phyloP scores from a whole-genome alignment of 2,329 filamentous ascomycete genomes.

The Sarocladium oryzae region DNA sequence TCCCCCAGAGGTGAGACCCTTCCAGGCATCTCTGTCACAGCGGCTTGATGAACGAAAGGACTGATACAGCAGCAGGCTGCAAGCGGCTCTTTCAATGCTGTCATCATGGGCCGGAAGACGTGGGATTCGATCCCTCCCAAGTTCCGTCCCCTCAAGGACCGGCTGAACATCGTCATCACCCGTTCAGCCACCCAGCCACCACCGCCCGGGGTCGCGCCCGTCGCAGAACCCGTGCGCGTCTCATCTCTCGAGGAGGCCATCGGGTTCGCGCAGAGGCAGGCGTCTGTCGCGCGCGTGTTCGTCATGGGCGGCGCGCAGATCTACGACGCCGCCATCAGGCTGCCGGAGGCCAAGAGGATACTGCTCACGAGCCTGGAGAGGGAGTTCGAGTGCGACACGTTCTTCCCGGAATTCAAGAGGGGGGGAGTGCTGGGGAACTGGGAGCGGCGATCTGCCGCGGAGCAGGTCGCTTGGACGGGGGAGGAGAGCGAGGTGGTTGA shows the following conservation, averaged over 20 bases:
- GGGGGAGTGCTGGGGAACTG: constrained; percentile 37
- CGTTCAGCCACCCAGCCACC: constrained; percentile 33
- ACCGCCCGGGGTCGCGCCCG: constrained; percentile 11
- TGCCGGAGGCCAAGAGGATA: constrained; percentile 52
- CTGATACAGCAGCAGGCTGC: constrained; percentile 17
- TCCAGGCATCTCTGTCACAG: too few relatives aligned
- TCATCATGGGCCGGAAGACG: constrained; percentile 97
- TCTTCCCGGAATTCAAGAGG: constrained; percentile 48
- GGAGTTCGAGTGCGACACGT: constrained; percentile 72
- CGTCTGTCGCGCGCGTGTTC: constrained; percentile 57
- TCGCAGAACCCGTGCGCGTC: constrained; percentile 47
- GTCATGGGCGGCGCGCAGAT: constrained; percentile 88
- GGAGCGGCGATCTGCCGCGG: constrained; percentile 43
- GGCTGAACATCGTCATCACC: constrained; percentile 78
- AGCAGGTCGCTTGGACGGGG: constrained; percentile 58
- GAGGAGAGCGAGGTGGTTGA: constrained; percentile 46
- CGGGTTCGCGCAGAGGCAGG: constrained; percentile 30
- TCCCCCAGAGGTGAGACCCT: constrained; percentile 30
- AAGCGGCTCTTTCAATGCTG: constrained; percentile 53
- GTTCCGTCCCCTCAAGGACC: constrained; percentile 72
- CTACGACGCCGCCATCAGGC: constrained; percentile 63
- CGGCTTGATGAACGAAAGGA: not conserved
- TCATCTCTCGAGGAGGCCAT: constrained; percentile 54
- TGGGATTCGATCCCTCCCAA: constrained; percentile 81
- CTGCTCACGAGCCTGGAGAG: constrained; percentile 62